Base-by-base conservation (phyloP, 345 rosid genomes). In the Camelina neglecta region DNA sequence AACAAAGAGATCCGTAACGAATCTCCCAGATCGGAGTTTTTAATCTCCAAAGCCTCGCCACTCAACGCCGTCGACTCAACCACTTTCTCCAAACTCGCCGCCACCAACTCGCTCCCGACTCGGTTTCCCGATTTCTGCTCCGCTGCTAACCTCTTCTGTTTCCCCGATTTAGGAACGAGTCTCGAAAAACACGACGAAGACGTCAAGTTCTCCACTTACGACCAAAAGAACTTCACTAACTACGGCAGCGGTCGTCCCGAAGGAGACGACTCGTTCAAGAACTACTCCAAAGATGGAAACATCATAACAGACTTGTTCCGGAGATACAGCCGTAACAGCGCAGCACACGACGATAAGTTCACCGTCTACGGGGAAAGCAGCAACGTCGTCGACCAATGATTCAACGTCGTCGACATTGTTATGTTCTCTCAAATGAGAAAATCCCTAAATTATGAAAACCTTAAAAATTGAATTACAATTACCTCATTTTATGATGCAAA, bases 1-100 rank as follows among this genome's bases (percentile, higher is more conserved):
- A 88, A 89, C 80, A 89, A 89, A 62, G 86, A 83, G 84, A 83
- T 94, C 87, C 80, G 56, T 18, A 76, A 16, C 74, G 59, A 78
- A 39, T 75, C 78, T 39, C 78, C 88, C 18, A 82, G 80, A 57
- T 84, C 95, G 36, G 59, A 60, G 35, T 88, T 94, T 71, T 77
- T 94, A 26, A 81, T 94, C 55, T 87, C 98, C 21, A 94, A 90
- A 59, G 96, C 88, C 0, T 94, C 98, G 0, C 97, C 97, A 7
- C 49, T 92, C 4, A 87, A 58, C 53, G 87, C 90, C 29, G 87
- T 88, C 4, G 89, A 90, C 24, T 82, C 92, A 2, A 90, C 91
- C 5, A 72, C 81, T 53, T 92, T 84, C 72, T 10, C 93, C 33
- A 90, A 89, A 82, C 90, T 90, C 80, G 96, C 97, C 31, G 54